These are phyloP conservation scores for Amanita jacksonii DNA, from an alignment of 768 basidiomycete species.

Conservation along the genomic window DNA sequence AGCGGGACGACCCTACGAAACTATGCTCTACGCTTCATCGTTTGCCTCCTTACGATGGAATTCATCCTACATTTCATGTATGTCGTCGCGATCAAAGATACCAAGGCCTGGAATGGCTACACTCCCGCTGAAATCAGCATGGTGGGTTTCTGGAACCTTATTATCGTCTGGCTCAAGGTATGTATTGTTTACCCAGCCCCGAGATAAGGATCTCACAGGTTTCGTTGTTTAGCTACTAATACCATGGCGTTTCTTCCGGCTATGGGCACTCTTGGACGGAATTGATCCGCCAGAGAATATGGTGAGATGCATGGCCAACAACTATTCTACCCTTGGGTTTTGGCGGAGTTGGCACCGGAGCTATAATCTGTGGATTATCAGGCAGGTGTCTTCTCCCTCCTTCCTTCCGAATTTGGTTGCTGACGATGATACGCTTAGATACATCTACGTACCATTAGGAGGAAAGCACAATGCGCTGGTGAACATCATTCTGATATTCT, in stretches of 20 bases:
- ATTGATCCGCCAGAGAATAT: conserved; percentile 97
- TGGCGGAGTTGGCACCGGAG: conserved; percentile 97
- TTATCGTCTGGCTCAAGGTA: conserved; percentile 95
- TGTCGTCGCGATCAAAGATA: conserved; percentile 92
- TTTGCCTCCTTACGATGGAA: conserved; percentile 80
- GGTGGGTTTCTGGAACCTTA: conserved; percentile 96
- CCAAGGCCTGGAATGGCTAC: conserved; percentile 70
- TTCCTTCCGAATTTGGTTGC: not conserved
- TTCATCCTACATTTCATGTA: conserved; percentile 90
- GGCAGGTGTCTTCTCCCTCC: conserved; percentile 33
- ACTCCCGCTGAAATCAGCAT: conserved; percentile 76
- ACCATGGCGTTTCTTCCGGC: conserved; percentile 94
- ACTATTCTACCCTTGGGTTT: conserved; percentile 87
- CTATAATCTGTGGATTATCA: conserved; percentile 91
- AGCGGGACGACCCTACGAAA: conserved; percentile 27
- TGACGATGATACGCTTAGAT: conserved; percentile 42
- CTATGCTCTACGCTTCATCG: conserved; percentile 65
- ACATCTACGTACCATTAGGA: conserved; percentile 91
- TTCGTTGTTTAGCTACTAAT: conserved; percentile 63
- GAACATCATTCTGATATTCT: conserved; percentile 76
- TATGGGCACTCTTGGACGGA: conserved; percentile 85
- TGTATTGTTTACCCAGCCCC: conserved; percentile 10
- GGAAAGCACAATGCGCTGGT: conserved; percentile 45
- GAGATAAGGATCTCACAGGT: not conserved
- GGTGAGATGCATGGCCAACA: conserved; percentile 98